These are phyloP conservation scores for Crataegus laevigata DNA, from an alignment of 306 rosid species.

Conservation along the genomic window DNA sequence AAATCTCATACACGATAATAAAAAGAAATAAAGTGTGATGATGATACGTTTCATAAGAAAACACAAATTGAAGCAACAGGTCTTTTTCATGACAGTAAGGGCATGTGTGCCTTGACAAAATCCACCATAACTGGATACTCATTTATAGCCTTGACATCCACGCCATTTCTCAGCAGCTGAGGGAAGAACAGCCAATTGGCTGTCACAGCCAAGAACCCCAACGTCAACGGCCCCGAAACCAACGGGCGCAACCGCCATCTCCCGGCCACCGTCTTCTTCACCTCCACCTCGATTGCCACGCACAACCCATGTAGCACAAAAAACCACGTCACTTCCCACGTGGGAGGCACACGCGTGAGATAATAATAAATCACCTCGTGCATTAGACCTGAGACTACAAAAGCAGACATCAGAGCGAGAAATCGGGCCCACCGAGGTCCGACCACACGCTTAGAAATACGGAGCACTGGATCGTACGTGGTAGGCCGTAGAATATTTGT, in stretches of 20 bases:
- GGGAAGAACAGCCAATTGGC: constrained; percentile 58
- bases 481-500: constrained; percentile 40
- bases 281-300: constrained; percentile 40
- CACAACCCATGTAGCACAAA: constrained; percentile 53
- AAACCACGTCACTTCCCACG: constrained; percentile 81
- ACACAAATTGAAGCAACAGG: background rate
- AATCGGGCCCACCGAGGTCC: constrained; percentile 16
- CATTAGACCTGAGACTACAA: constrained; percentile 49
- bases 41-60: background rate
- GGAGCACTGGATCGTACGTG: constrained; percentile 28
- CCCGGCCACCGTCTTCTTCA: constrained; percentile 23
- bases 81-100: background rate
- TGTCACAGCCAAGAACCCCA: constrained; percentile 36
- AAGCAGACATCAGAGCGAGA: constrained; percentile 24
- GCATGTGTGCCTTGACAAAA: constrained; percentile 9
- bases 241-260: constrained; percentile 33
- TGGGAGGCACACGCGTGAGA: constrained; percentile 47
- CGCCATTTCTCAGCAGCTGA: constrained; percentile 47
- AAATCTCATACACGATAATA: too few relatives aligned
- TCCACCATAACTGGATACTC: constrained; percentile 33
- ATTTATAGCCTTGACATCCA: constrained; percentile 16
- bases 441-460: background rate
- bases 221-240: constrained; percentile 27
- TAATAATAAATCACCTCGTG: constrained; percentile 62
- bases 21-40: too few relatives aligned